Percentiles rank a stretch among this genome's conserved stretches.
These are phyloP conservation scores for Ophiostoma ulmi DNA, from an alignment of 2,329 filamentous ascomycete species.

Conservation along the genomic window DNA sequence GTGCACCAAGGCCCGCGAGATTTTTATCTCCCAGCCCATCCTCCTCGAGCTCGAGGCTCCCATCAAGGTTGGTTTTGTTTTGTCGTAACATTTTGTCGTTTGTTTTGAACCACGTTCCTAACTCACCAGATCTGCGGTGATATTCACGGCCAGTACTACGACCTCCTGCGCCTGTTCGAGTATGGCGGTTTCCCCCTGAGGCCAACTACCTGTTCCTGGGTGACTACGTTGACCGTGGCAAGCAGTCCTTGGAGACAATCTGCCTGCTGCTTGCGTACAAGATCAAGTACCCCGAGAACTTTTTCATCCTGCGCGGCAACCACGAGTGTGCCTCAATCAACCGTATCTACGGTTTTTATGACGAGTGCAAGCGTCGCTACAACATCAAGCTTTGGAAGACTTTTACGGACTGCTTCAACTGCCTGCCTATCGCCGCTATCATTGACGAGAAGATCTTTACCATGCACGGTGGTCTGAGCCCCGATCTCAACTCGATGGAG, in stretches of 20 bases:
- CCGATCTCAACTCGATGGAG: constrained; percentile 92
- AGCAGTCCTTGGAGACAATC: constrained; percentile 93
- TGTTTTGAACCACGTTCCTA: not conserved
- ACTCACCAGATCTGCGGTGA: constrained; percentile 89
- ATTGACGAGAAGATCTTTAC: constrained; percentile 97
- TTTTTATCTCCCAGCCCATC: constrained; percentile 99
- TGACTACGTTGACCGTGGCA: constrained; percentile 94
- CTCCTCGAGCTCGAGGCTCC: constrained; percentile 95
- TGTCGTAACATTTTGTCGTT: not conserved
- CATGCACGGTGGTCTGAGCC: constrained; percentile 90
- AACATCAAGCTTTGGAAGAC: constrained; percentile 99
- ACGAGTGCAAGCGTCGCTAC: constrained; percentile 93
- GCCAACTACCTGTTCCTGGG: constrained; percentile 98
- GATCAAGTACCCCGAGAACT: constrained; percentile 95
- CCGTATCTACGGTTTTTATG: constrained; percentile 94
- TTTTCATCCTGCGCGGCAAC: constrained; percentile 89
- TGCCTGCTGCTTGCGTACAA: constrained; percentile 92
- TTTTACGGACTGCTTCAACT: constrained; percentile 95
- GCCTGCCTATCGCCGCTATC: constrained; percentile 89
- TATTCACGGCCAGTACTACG: constrained; percentile 99
- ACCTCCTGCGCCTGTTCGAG: constrained; percentile 93
- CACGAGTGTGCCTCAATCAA: constrained; percentile 97
- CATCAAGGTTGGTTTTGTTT: constrained; percentile 74
- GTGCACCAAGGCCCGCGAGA: constrained; percentile 97
- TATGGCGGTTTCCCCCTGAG: constrained; percentile 95